These are phyloP conservation scores for Candida tallmaniae DNA, from an alignment of 805 yeast species.

Conservation along the genomic window DNA sequence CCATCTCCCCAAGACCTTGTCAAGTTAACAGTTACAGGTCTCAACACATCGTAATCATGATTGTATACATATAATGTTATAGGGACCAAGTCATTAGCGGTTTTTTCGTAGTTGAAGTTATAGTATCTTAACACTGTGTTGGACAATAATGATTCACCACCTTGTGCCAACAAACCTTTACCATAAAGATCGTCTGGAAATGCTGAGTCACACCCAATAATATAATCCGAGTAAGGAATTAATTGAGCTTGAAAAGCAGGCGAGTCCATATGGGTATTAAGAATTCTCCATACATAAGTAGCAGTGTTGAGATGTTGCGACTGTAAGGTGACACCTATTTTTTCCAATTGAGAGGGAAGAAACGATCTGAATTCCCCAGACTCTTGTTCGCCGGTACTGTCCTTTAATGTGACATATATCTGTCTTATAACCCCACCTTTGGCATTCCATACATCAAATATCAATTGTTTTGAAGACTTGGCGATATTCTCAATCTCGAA, in stretches of 20 bases:
- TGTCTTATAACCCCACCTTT: conserved; percentile 63
- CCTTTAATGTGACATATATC: conserved; percentile 22
- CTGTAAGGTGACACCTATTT: conserved; percentile 66
- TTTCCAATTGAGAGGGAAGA: conserved; percentile 34
- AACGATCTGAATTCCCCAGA: conserved; percentile 15
- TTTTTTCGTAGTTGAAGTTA: conserved; percentile 38
- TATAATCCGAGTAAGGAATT: conserved; percentile 80
- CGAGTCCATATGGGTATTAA: conserved; percentile 64
- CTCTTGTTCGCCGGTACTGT: conserved; percentile 5
- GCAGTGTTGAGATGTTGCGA: conserved; percentile 73
- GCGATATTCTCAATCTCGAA: conserved; percentile 38
- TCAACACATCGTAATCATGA: conserved; percentile 76
- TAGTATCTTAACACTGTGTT: conserved; percentile 58
- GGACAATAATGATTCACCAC: conserved; percentile 79
- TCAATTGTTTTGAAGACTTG: conserved; percentile 32
- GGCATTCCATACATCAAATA: conserved; percentile 76
- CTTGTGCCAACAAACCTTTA: conserved; percentile 71
- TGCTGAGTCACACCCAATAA: conserved; percentile 60
- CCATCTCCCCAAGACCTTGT: conserved; percentile 64
- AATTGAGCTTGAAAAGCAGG: conserved; percentile 85
- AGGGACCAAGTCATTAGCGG: conserved; percentile 33
- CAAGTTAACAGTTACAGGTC: conserved; percentile 76
- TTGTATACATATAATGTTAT: conserved; percentile 64
- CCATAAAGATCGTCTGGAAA: conserved; percentile 54
- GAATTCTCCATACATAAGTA: conserved; percentile 82